A percentile compares a stretch with the other conserved stretches of the same genome.
These are phyloP conservation scores for Lophium mytilinum DNA, from an alignment of 495 filamentous ascomycete genomes.

Conservation along the genomic window DNA sequence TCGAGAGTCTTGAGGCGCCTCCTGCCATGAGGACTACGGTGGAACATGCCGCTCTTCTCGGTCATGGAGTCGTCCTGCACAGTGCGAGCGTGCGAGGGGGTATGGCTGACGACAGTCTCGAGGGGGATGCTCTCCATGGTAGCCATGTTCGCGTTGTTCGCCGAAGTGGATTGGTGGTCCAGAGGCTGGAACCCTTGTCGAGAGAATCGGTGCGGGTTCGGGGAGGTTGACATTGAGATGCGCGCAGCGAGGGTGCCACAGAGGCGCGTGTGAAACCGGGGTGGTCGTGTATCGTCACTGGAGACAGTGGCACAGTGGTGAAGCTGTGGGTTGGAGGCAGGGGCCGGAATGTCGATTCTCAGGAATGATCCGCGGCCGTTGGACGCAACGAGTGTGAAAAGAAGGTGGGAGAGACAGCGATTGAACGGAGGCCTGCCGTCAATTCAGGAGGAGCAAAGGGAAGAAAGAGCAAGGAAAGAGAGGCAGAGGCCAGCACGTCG, in stretches of 20 bases:
- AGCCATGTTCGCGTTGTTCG: slow-evolving; percentile 19
- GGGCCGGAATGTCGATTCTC: too few relatives aligned
- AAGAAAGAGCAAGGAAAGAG: neutral
- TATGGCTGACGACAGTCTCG: slow-evolving; percentile 26
- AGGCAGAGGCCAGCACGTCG: neutral
- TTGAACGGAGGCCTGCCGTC: slow-evolving; percentile 20
- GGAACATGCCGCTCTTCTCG: slow-evolving; percentile 49
- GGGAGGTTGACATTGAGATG: neutral
- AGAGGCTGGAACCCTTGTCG: slow-evolving; percentile 30
- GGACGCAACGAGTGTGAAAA: too few relatives aligned
- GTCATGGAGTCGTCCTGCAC: slow-evolving; percentile 19
- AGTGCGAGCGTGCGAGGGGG: slow-evolving; percentile 19
- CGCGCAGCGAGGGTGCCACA: neutral
- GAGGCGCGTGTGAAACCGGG: neutral
- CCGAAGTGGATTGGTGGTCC: neutral
- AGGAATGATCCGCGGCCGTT: too few relatives aligned
- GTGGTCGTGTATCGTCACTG: neutral
- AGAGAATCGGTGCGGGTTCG: slow-evolving; percentile 24
- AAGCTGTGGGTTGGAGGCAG: too few relatives aligned
- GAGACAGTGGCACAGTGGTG: neutral
- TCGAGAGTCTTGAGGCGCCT: slow-evolving; percentile 42
- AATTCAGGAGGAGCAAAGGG: slow-evolving; percentile 4
- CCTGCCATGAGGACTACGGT: slow-evolving; percentile 45
- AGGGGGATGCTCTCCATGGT: slow-evolving; percentile 21
- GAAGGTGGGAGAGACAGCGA: neutral